A percentile compares a stretch with the other conserved stretches of the same genome.
Evolutionary conservation across 371 early-diverging fungal species (phyloP).

Genomic region (Mucor lusitanicus): DNA sequence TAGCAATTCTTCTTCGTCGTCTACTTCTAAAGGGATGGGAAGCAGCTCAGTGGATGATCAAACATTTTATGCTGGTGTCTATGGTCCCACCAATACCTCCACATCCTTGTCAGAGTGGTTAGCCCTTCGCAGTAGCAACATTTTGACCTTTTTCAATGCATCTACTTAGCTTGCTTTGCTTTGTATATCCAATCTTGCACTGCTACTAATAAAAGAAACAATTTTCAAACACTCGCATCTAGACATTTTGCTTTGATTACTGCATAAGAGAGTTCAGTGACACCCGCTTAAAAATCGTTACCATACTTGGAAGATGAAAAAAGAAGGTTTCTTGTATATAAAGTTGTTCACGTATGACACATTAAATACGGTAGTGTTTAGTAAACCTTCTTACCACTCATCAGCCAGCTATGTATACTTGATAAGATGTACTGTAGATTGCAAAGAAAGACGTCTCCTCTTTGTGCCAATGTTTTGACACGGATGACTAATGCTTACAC

Average conservation of each 20-base stretch:
- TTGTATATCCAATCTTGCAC: no score
- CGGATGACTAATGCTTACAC: background rate
- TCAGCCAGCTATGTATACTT: background rate
- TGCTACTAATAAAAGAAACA: no score
- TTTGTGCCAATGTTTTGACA: background rate
- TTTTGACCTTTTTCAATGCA: conserved; percentile 6
- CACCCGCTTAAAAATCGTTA: no score
- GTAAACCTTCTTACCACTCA: no score
- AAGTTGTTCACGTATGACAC: no score
- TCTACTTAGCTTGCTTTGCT: background rate
- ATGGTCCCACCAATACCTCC: conserved; percentile 14
- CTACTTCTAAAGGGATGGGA: background rate
- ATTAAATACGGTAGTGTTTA: no score
- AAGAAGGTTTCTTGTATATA: no score
- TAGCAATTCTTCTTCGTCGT: background rate
- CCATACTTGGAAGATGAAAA: no score
- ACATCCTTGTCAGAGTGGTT: conserved; percentile 19
- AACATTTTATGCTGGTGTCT: conserved; percentile 7
- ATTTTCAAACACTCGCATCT: no score
- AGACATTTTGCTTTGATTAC: no score
- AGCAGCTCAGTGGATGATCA: background rate
- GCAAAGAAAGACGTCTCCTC: background rate
- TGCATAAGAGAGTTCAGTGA: no score
- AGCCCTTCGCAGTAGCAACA: conserved; percentile 6
- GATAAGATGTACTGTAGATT: background rate